phyloP scores from a whole-genome alignment of 2,329 filamentous ascomycete genomes.

The Ceratocystis alfenasii region DNA sequence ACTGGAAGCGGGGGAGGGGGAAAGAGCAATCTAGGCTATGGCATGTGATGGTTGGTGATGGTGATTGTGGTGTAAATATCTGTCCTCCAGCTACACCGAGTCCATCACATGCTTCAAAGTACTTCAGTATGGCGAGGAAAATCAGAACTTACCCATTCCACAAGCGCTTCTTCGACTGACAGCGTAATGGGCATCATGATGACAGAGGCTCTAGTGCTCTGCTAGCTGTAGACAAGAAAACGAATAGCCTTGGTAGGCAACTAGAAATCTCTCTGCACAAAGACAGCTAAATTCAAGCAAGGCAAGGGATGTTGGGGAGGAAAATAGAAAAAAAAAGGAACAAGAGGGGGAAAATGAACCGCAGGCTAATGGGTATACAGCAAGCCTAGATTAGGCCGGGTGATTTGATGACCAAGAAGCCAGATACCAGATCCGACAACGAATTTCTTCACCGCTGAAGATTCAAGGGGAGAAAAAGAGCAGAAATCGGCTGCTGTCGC shows the following conservation, averaged over 20 bases:
- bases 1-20: not conserved
- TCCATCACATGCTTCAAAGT: constrained; percentile 6
- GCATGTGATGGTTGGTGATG: not conserved
- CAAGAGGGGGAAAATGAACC: not conserved
- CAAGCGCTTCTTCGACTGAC: constrained; percentile 21
- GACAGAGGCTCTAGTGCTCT: constrained; percentile 7
- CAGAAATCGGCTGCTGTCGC: not conserved
- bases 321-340: constrained; percentile 13
- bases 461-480: not conserved
- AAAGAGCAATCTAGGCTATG: not conserved
- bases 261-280: not conserved
- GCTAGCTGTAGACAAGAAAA: constrained; percentile 14
- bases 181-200: constrained; percentile 17
- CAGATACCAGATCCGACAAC: constrained; percentile 17
- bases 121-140: not conserved
- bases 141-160: constrained; percentile 20
- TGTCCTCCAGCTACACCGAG: not conserved
- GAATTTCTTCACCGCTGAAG: constrained; percentile 9
- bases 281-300: constrained; percentile 3
- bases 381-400: not conserved
- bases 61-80: not conserved
- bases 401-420: constrained; percentile 6
- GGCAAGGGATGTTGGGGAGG: constrained; percentile 7
- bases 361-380: constrained; percentile 1
- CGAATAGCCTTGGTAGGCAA: constrained; percentile 9